These are phyloP conservation scores for Kondoa malvinella DNA, from an alignment of 768 basidiomycete genomes.

Conservation along the genomic window DNA sequence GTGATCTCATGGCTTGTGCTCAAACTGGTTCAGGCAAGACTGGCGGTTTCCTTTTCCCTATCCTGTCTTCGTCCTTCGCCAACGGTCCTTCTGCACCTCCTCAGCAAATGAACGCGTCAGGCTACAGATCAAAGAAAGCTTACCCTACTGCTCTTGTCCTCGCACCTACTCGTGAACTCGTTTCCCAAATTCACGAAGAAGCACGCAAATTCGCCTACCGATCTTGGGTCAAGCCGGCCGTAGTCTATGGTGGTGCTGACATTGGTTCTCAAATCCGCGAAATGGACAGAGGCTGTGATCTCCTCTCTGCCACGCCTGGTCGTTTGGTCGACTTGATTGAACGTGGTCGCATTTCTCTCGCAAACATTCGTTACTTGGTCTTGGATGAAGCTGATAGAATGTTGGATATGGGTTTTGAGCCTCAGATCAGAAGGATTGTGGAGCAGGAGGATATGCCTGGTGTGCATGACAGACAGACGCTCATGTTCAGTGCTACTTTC, in stretches of 20 bases:
- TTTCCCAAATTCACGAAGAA: conserved; percentile 98
- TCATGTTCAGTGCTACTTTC: conserved; percentile 99
- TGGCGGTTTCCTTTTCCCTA: conserved; percentile 96
- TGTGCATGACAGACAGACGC: conserved; percentile 73
- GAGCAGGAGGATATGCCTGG: conserved; percentile 99
- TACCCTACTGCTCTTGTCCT: conserved; percentile 94
- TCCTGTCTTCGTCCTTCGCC: conserved; percentile 78
- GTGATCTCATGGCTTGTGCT: conserved; percentile 69
- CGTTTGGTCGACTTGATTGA: conserved; percentile 97
- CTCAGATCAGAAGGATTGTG: conserved; percentile 93
- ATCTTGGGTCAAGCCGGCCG: conserved; percentile 96
- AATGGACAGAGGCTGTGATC: conserved; percentile 91
- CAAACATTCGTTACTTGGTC: conserved; percentile 93
- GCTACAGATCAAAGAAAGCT: conserved; percentile 60
- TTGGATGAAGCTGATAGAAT: conserved; percentile 99
- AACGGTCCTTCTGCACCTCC: conserved; percentile 47
- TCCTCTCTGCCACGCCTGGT: conserved; percentile 90
- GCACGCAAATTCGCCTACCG: conserved; percentile 98
- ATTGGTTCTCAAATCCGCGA: conserved; percentile 84
- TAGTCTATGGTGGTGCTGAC: conserved; percentile 97
- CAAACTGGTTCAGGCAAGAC: conserved; percentile 99
- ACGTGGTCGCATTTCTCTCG: conserved; percentile 85
- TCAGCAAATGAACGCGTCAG: conserved; percentile 30
- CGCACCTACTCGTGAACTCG: conserved; percentile 94
- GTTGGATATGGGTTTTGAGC: conserved; percentile 99